phyloP scores from a whole-genome alignment of 192 early-diverging fungal genomes.

The Anaeromyces robustus region DNA sequence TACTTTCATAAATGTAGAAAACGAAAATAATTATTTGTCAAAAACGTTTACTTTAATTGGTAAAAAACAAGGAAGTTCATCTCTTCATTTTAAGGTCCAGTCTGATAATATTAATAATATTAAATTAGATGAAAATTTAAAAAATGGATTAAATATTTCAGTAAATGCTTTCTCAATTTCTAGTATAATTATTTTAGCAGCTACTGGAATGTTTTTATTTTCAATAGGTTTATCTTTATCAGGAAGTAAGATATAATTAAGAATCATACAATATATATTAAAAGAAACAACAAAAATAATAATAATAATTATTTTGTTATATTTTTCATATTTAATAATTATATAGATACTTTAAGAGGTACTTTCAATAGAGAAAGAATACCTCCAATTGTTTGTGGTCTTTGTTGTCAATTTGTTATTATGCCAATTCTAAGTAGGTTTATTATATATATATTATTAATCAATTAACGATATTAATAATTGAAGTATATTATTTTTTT shows the following conservation, averaged over 20 bases:
- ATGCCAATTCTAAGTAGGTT: neutral
- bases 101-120: neutral
- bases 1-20: neutral
- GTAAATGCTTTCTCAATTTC: neutral
- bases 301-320: too few species aligned
- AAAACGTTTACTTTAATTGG: neutral
- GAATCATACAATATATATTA: neutral
- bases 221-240: neutral
- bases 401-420: neutral
- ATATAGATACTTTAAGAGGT: neutral
- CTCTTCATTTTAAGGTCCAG: neutral
- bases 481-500: too few species aligned
- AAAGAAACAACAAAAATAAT: neutral
- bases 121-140: neutral
- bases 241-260: neutral
- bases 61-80: neutral
- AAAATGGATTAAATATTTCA: neutral
- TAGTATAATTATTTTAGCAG: neutral
- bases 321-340: neutral
- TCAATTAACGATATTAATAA: too few species aligned
- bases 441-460: too few species aligned
- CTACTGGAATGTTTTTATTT: neutral
- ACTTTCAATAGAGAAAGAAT: neutral
- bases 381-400: neutral
- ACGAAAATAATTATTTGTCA: neutral